Evolutionary conservation across 306 rosid species (phyloP), one percentile per base, ranked within the genome.

Genomic region (Fragaria nilgerrensis): DNA sequence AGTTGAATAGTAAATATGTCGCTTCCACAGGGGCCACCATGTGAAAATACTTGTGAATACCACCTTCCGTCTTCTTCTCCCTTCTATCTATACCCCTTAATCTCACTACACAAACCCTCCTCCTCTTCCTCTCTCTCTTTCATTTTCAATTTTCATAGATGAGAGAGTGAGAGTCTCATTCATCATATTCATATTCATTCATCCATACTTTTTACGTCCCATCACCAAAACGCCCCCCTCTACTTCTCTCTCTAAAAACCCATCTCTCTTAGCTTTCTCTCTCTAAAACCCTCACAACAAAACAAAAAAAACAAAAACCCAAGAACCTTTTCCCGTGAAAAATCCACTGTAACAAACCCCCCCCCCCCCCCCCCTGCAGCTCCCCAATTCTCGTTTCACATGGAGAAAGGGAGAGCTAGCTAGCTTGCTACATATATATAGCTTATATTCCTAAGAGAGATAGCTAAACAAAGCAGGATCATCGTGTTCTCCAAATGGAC

Each of bases 141-240:
- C 19, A 10, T 14, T 70, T 23, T 72, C 74, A 63, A 10, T 14
- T 75, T 23, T 72, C 74, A 63, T 44, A 32, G 34, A 27, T 14
- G 39, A 45, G 63, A 32, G 65, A n/a, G 71, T 17, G 50, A 71
- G 14, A 29, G 83, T 77, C 81, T 80, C 78, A 68, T 64, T 84
- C 87, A 59, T 59, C 65, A 25, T 23, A 58, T 83, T 58, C 64
- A 23, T 22, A 56, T 83, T 85, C 92, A 84, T 89, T 87, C 88
- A 87, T 83, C 87, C 75, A 76, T 71, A 34, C 90, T 87, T 85
- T 89, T 83, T 25, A 89, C 92, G 93, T 93, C 94, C 96, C 93
- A 93, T 93, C 96, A 88, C 37, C 74, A 66, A 43, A 83, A 75
- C 75, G 78, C 79, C 74, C 78, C 12, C 44, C 74, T 48, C 29